Conservation (phyloP, 2,329 filamentous ascomycete species). For the Trichoderma atroviride region DNA sequence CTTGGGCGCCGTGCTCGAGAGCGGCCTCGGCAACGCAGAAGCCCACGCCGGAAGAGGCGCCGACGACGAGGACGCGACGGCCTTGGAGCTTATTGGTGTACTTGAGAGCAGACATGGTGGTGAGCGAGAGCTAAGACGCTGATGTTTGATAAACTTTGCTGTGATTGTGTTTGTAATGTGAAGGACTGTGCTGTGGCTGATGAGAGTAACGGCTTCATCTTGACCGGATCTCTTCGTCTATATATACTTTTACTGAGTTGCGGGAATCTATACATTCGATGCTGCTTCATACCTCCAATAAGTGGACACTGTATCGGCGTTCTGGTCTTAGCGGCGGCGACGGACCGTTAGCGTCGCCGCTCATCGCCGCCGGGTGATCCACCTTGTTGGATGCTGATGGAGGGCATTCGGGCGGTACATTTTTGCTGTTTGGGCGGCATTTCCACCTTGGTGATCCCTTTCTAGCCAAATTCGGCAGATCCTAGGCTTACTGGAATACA, state of each 20-base stretch:
- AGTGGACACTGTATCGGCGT: conserved; percentile 3
- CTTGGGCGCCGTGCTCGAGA: conserved; percentile 56
- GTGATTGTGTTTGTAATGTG: too few species aligned
- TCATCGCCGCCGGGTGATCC: background rate
- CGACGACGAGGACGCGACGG: conserved; percentile 59
- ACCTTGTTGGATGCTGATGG: background rate
- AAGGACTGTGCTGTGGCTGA: too few species aligned
- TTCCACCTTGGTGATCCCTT: too few species aligned
- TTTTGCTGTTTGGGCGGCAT: too few species aligned
- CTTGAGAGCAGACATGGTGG: conserved; percentile 32
- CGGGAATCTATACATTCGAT: background rate
- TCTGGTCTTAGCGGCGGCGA: conserved; percentile 16
- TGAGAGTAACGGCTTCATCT: background rate
- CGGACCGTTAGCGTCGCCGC: conserved; percentile 22
- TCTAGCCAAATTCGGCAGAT: too few species aligned
- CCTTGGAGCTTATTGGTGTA: conserved; percentile 41
- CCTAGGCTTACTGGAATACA: too few species aligned
- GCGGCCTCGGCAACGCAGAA: conserved; percentile 61
- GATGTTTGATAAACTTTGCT: background rate
- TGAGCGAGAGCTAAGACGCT: background rate
- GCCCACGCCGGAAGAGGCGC: conserved; percentile 66
- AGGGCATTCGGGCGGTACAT: background rate
- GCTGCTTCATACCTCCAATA: background rate
- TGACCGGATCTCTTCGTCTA: background rate
- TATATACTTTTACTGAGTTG: conserved; percentile 5